phyloP scores from a whole-genome alignment of 2,329 filamentous ascomycete genomes.

The Monilinia vaccinii-corymbosi region DNA sequence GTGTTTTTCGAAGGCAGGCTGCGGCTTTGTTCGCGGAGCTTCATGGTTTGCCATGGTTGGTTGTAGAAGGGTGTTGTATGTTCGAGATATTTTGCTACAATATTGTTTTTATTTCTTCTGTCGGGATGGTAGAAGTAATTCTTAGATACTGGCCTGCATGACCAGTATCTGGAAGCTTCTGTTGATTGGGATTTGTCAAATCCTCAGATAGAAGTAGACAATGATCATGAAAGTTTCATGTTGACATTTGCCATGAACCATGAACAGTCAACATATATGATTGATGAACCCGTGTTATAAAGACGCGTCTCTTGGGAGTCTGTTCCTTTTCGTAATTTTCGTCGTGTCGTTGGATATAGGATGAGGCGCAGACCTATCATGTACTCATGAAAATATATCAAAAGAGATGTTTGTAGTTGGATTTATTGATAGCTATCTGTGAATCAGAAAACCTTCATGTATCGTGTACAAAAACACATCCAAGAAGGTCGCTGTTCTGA shows the following conservation, averaged over 20 bases:
- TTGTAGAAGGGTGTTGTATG: background rate
- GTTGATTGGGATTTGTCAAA: background rate
- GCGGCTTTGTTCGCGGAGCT: background rate
- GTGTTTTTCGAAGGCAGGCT: background rate
- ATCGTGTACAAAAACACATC: background rate
- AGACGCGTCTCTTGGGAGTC: background rate
- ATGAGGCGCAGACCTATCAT: background rate
- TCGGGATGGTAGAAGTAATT: background rate
- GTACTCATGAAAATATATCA: background rate
- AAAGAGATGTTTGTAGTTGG: background rate
- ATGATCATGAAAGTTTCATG: background rate
- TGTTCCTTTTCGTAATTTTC: background rate
- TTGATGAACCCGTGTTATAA: background rate
- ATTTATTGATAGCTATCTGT: background rate
- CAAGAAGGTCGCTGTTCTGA: background rate
- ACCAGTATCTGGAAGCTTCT: background rate
- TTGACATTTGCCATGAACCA: background rate
- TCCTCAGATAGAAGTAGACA: background rate
- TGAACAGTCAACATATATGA: background rate
- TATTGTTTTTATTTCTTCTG: background rate
- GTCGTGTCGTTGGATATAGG: background rate
- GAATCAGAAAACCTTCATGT: background rate
- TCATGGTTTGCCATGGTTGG: background rate
- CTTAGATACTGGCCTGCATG: background rate
- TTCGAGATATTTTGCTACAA: background rate